Evolutionary conservation across 2,329 filamentous ascomycete species (phyloP).

Genomic region (Fonsecaea multimorphosa): DNA sequence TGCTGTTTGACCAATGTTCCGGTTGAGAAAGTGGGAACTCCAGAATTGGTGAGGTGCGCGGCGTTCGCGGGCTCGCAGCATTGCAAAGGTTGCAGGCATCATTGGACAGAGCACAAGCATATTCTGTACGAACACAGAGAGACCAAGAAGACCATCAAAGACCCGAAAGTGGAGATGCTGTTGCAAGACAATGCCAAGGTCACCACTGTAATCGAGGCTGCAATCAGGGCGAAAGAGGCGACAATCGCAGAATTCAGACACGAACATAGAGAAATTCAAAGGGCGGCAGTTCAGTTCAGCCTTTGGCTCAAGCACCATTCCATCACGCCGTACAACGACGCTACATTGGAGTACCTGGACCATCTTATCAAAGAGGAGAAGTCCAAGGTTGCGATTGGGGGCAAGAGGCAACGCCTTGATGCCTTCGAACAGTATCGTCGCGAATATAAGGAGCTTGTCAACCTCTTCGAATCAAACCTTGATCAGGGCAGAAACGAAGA

Average conservation of each 20-base stretch:
- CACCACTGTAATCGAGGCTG: conserved; percentile 39
- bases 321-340: conserved; percentile 52
- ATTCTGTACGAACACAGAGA: conserved; percentile 44
- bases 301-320: conserved; percentile 49
- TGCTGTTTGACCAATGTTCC: conserved; percentile 44
- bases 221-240: conserved; percentile 39
- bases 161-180: conserved; percentile 40
- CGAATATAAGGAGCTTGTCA: conserved; percentile 31
- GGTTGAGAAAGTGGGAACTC: conserved; percentile 39
- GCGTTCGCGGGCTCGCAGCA: conserved; percentile 39
- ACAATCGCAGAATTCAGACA: conserved; percentile 42
- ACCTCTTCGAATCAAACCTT: conserved; percentile 36
- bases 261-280: conserved; percentile 45
- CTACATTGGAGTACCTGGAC: conserved; percentile 49
- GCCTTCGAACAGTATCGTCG: conserved; percentile 19
- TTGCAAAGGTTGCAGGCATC: conserved; percentile 44
- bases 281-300: conserved; percentile 48
- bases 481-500: conserved; percentile 18
- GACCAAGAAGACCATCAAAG: conserved; percentile 37
- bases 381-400: conserved; percentile 43
- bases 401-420: conserved; percentile 38
- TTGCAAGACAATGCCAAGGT: conserved; percentile 40
- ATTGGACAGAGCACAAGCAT: conserved; percentile 49
- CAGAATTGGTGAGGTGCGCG: conserved; percentile 41
- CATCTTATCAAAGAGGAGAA: conserved; percentile 49